These are phyloP conservation scores for Penicillium paneum DNA, from an alignment of 2,329 filamentous ascomycete species.

Conservation along the genomic window DNA sequence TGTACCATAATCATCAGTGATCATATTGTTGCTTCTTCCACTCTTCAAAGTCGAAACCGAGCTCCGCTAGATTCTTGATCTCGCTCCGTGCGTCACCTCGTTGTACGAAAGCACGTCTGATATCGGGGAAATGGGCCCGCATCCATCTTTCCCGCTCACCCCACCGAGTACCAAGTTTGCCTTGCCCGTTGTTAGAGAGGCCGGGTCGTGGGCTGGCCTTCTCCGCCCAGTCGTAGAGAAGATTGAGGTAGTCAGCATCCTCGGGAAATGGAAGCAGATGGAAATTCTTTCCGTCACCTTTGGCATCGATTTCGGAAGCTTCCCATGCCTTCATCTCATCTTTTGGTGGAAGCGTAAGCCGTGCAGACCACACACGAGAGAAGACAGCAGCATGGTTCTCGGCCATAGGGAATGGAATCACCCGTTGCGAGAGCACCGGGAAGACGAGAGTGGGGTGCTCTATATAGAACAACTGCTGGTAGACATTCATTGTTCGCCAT, in stretches of 20 bases:
- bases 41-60: conserved; percentile 63
- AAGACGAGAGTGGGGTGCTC: conserved; percentile 76
- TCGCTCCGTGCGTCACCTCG: conserved; percentile 55
- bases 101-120: conserved; percentile 69
- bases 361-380: conserved; percentile 72
- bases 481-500: conserved; percentile 66
- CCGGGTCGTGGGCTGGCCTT: conserved; percentile 36
- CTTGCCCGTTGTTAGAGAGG: conserved; percentile 46
- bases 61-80: conserved; percentile 64
- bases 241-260: conserved; percentile 47
- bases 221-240: conserved; percentile 44
- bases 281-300: conserved; percentile 51
- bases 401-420: conserved; percentile 82
- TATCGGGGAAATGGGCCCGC: conserved; percentile 63
- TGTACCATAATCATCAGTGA: background rate
- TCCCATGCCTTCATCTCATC: conserved; percentile 71
- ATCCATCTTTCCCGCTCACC: conserved; percentile 68
- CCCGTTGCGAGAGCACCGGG: conserved; percentile 69
- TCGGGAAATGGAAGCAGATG: conserved; percentile 53
- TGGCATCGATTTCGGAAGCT: conserved; percentile 36
- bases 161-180: conserved; percentile 72
- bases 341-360: conserved; percentile 60
- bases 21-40: conserved; percentile 27
- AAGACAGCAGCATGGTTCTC: conserved; percentile 77
- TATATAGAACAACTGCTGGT: conserved; percentile 75